Conservation (phyloP, 208 protist genomes). For the Leishmania arabica region DNA sequence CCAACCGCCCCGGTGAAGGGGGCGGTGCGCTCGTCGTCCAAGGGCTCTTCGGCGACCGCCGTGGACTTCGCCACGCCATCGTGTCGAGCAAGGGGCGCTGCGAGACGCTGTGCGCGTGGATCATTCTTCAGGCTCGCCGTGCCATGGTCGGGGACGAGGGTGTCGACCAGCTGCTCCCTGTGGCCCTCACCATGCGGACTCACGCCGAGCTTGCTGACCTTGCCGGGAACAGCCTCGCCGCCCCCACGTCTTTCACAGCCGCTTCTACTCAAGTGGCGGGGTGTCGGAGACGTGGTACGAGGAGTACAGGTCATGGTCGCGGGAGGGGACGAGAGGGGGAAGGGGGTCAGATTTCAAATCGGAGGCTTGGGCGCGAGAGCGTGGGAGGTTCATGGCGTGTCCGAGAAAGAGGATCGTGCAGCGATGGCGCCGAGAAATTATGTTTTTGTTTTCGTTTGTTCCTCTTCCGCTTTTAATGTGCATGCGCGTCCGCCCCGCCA, state of each 20-base stretch:
- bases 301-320: neutral
- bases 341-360: neutral
- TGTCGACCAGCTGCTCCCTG: too few species aligned
- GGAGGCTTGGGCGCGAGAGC: neutral
- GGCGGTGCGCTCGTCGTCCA: constrained; percentile 28
- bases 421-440: too few species aligned
- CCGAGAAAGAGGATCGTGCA: neutral
- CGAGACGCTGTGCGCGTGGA: constrained; percentile 73
- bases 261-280: constrained; percentile 39
- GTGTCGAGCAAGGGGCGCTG: constrained; percentile 59
- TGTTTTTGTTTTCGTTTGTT: too few species aligned
- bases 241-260: constrained; percentile 48
- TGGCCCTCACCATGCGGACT: too few species aligned
- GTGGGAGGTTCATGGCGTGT: neutral
- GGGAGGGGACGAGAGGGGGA: neutral
- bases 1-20: constrained; percentile 43
- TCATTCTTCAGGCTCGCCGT: constrained; percentile 15
- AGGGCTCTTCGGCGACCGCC: constrained; percentile 38
- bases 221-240: constrained; percentile 40
- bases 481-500: neutral
- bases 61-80: constrained; percentile 49
- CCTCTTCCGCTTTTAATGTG: neutral
- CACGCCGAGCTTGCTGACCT: neutral
- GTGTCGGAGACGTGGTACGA: neutral
- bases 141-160: too few species aligned